A percentile compares a stretch with the other conserved stretches of the same genome.
Conservation (phyloP, 2,329 filamentous ascomycete genomes). For the Aspergillus pseudotamarii region DNA sequence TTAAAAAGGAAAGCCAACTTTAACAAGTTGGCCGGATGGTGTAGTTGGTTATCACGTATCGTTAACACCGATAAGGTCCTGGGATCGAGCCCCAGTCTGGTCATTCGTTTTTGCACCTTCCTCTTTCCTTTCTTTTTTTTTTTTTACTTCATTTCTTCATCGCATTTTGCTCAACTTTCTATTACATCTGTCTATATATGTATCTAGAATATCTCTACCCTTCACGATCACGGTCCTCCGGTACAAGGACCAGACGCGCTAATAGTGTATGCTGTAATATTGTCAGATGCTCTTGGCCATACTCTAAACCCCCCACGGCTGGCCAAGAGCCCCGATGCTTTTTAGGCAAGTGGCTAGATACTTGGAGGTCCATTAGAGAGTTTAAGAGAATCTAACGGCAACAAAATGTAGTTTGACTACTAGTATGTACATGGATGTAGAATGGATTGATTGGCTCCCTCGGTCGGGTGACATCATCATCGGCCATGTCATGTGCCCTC, state of each 20-base stretch:
- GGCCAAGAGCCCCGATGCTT: too few species aligned
- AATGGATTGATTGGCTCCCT: neutral
- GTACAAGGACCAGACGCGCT: too few species aligned
- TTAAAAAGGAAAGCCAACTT: fast-evolving
- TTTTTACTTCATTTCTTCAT: neutral
- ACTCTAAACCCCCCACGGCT: too few species aligned
- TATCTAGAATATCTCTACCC: too few species aligned
- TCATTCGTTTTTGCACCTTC: neutral
- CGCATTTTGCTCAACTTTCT: neutral
- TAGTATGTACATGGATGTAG: neutral
- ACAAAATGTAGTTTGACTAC: too few species aligned
- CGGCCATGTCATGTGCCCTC: slow-evolving; percentile 10
- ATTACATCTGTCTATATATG: neutral
- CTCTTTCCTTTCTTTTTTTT: neutral
- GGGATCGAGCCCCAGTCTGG: slow-evolving; percentile 7
- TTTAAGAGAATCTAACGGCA: too few species aligned
- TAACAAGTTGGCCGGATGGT: slow-evolving; percentile 3
- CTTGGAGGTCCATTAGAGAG: too few species aligned
- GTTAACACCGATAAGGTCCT: slow-evolving; percentile 6
- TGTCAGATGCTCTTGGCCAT: too few species aligned
- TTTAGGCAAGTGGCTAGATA: too few species aligned
- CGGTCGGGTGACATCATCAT: slow-evolving; percentile 32
- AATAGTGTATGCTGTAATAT: too few species aligned
- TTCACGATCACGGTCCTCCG: too few species aligned
- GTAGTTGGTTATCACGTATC: slow-evolving; percentile 8